Conservation (phyloP, 1,284 basidiomycete species). For the Ustilago loliicola region DNA sequence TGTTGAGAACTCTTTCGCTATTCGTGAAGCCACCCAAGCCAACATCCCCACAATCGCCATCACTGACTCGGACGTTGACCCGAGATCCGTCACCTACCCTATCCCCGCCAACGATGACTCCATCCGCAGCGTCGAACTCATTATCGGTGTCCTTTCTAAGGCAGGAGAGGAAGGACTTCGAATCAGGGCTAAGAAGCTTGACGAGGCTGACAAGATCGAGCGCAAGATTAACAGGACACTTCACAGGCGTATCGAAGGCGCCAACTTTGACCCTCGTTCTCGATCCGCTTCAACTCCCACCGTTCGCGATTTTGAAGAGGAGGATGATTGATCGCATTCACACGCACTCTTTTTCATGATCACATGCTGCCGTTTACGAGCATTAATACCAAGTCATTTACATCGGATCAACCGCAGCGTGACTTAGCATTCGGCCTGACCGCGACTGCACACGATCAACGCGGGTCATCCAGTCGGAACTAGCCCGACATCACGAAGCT, state of each 20-base stretch:
- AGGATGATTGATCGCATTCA: slow-evolving; percentile 12
- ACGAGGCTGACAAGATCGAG: slow-evolving; percentile 59
- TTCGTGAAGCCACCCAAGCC: slow-evolving; percentile 71
- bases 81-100: slow-evolving; percentile 95
- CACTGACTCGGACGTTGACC: slow-evolving; percentile 95
- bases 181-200: slow-evolving; percentile 47
- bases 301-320: slow-evolving; percentile 17
- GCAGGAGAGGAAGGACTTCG: slow-evolving; percentile 76
- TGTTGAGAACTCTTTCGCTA: slow-evolving; percentile 77
- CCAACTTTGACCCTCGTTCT: slow-evolving; percentile 49
- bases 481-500: background rate
- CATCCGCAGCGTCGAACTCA: slow-evolving; percentile 87
- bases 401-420: background rate
- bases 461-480: too few species aligned
- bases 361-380: background rate
- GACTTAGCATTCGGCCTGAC: background rate
- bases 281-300: slow-evolving; percentile 15
- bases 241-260: slow-evolving; percentile 19
- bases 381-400: background rate
- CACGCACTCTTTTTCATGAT: too few species aligned
- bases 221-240: slow-evolving; percentile 45
- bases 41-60: slow-evolving; percentile 75
- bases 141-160: slow-evolving; percentile 89
- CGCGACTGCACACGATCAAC: background rate
- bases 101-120: slow-evolving; percentile 98